Base-by-base conservation (phyloP, 148 eudicot species). In the Cornus florida region DNA sequence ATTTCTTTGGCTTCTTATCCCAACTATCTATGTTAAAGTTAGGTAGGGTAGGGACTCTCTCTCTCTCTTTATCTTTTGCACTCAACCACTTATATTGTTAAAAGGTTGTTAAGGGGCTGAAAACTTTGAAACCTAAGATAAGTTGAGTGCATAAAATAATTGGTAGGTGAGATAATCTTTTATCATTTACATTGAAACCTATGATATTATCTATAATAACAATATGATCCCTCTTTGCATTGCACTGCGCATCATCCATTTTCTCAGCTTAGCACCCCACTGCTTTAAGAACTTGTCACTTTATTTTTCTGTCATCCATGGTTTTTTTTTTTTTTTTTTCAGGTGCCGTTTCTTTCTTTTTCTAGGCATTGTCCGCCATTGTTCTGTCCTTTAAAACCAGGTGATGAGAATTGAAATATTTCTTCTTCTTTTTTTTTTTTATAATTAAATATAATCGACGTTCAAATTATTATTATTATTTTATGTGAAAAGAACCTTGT, bases 31-130 rank as follows among this genome's bases (percentile, higher is more conserved):
- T 22, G 59, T 64, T 41, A 31, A 19, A 20, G 17, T 62, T 20
- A 6, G 48, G n/a, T n/a, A 12, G 32, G 69, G 68, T 35, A 53
- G 76, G 77, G 69, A n/a, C 66, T 64, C 38, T 60, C 28, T 64
- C 38, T 60, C 28, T 28, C 13, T 32, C 70, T 13, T 20, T 75
- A 0, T 67, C 35, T 75, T 3, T 24, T 56, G 23, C 14, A 24
- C 3, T n/a, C 14, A 62, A 43, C 38, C 59, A 75, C 62, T 62
- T 39, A 5, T 5, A 33, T 23, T 43, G 35, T 7, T 5, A 8
- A 50, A 65, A 39, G 38, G 38, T 65, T 65, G 35, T 65, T 23
- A 19, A 65, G 10, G 23, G 20, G 71, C 38, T 13, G 70, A 56
- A 70, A 66, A 65, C 1, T 53, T 53, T 53, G 59, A 16, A 16